Conservation (phyloP, 2,329 filamentous ascomycete genomes). For the Alternaria gaisen region DNA sequence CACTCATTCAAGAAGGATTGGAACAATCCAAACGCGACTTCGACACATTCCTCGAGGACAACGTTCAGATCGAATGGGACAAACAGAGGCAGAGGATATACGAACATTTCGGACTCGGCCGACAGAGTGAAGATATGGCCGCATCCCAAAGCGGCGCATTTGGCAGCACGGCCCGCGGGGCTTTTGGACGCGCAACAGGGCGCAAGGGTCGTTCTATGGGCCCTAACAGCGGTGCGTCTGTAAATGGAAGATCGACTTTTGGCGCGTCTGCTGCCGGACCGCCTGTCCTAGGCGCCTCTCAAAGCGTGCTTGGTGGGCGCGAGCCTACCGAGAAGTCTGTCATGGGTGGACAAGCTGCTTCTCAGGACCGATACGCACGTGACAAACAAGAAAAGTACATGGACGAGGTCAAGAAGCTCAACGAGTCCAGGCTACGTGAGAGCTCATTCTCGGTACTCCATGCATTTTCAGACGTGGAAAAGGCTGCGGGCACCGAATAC, state of each 20-base stretch:
- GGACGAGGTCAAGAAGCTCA: conserved; percentile 80
- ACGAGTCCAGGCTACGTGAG: conserved; percentile 73
- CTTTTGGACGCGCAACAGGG: conserved; percentile 61
- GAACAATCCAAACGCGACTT: conserved; percentile 91
- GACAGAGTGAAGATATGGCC: conserved; percentile 53
- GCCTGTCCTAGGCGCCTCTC: conserved; percentile 85
- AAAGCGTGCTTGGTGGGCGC: conserved; percentile 65
- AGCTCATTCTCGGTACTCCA: conserved; percentile 76
- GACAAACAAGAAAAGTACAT: conserved; percentile 87
- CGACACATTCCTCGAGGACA: conserved; percentile 91
- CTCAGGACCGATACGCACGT: conserved; percentile 78
- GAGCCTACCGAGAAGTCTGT: conserved; percentile 70
- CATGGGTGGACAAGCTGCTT: conserved; percentile 57
- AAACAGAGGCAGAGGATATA: conserved; percentile 92
- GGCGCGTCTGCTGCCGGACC: conserved; percentile 73
- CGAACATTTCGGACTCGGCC: conserved; percentile 87
- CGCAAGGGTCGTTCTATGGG: conserved; percentile 53
- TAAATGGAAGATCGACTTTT: conserved; percentile 56
- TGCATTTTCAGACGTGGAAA: conserved; percentile 78
- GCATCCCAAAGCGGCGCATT: conserved; percentile 50
- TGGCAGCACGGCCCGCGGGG: conserved; percentile 50
- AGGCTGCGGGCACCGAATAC: conserved; percentile 73
- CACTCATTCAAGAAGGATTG: conserved; percentile 90
- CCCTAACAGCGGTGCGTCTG: conserved; percentile 44
- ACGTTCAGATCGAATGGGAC: conserved; percentile 95